These are phyloP conservation scores for Cladorrhinum samala DNA, from an alignment of 495 filamentous ascomycete genomes.

Conservation along the genomic window DNA sequence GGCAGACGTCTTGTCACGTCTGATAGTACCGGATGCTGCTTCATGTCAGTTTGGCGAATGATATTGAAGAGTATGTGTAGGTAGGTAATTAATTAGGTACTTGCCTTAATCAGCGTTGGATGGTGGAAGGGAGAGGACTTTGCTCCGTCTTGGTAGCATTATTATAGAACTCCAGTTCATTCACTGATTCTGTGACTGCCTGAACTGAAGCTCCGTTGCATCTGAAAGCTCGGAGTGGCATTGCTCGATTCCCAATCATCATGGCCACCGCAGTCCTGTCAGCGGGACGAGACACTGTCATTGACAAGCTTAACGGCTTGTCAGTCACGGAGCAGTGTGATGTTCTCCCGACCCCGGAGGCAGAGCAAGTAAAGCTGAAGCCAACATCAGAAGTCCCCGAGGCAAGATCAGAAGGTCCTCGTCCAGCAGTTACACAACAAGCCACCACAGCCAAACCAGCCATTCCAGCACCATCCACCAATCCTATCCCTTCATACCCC, in stretches of 20 bases:
- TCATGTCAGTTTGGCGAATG: too few relatives aligned
- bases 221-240: too few relatives aligned
- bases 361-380: not conserved
- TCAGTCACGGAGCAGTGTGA: not conserved
- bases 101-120: too few relatives aligned
- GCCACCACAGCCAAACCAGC: slow-evolving; percentile 5
- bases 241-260: too few relatives aligned
- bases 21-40: too few relatives aligned
- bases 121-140: too few relatives aligned
- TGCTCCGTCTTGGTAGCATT: too few relatives aligned
- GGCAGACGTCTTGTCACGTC: not conserved
- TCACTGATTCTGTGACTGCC: not conserved
- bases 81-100: too few relatives aligned
- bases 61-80: too few relatives aligned
- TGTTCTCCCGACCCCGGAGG: not conserved
- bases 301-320: not conserved
- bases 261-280: not conserved
- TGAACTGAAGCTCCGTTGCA: too few relatives aligned
- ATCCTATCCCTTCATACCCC: slow-evolving; percentile 14
- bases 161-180: not conserved
- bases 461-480: not conserved
- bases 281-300: not conserved
- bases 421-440: not conserved
- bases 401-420: not conserved
- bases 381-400: not conserved